Base-by-base conservation (phyloP, 495 filamentous ascomycete genomes). In the Xylaria curta region DNA sequence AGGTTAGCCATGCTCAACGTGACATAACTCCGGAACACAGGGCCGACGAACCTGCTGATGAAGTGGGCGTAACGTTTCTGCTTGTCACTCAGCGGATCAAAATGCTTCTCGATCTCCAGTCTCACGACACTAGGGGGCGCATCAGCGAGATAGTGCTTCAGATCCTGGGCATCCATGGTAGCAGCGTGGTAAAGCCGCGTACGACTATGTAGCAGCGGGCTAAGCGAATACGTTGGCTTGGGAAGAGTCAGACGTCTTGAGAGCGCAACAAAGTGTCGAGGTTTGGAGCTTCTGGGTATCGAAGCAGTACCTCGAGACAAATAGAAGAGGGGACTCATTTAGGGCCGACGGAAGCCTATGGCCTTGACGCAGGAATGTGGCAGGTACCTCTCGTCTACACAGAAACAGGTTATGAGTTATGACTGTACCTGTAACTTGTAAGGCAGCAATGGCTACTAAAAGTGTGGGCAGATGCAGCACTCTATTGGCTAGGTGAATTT, bases 11-110 rank as follows among this genome's bases (percentile, higher is more conserved):
- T 19, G 40, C 51, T 51, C 19, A 26, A 38, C 17, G 62, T 60
- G 28, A 71, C 51, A 38, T 26, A 28, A 49, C 8, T 44, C 10
- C 61, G 69, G 69, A 71, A 66, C 49, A 53, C 38, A 66, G 61
- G 69, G 61, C 69, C 69, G 69, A 59, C 85, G 72, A 87, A 95
- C 93, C 88, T 86, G 87, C 91, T 94, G 77, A 98, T 93, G 76
- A 93, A 92, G 81, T 99, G 96, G 46, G 96, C 94, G 82, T 99
- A 99, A 80, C 89, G 89, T 79, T 93, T 94, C 84, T 94, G 87
- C 74, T 91, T 84, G 76, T 93, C 89, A 51, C 86, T 89, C 68
- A 99, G 82, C 15, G 92, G 89, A 53, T 94, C 90, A 80, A 98
- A 99, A 80, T 98, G 96, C 66, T 91, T 89, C 82, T 93, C 93